Evolutionary conservation across 2,329 filamentous ascomycete species (phyloP).

Genomic region (Hypoxylon sp.): DNA sequence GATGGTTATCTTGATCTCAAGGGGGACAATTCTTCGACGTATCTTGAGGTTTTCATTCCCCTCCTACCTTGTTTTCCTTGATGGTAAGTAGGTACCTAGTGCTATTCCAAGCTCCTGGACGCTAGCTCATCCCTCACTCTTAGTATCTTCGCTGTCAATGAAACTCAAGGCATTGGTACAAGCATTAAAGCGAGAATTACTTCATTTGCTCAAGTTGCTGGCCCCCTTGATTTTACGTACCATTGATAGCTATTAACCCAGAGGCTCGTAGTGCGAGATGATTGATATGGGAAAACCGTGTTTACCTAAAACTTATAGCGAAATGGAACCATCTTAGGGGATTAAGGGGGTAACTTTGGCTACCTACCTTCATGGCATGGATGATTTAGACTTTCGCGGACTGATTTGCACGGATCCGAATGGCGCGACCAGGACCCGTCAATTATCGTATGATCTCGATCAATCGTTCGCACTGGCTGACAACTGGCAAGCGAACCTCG

Average conservation of each 20-base stretch:
- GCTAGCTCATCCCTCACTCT: background rate
- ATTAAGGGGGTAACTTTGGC: background rate
- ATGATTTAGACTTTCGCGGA: background rate
- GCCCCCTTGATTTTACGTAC: background rate
- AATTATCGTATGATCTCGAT: conserved; percentile 35
- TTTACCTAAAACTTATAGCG: background rate
- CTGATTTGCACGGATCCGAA: background rate
- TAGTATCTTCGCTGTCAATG: background rate
- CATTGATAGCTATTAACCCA: background rate
- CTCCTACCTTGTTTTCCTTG: background rate
- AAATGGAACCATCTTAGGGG: background rate
- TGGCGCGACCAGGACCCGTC: background rate
- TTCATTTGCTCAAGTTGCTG: background rate
- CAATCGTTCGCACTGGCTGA: conserved; percentile 25
- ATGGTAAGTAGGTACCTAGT: background rate
- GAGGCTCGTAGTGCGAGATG: background rate
- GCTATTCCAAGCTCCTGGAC: background rate
- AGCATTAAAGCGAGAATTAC: background rate
- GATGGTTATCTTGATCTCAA: background rate
- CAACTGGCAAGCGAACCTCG: conserved; percentile 24
- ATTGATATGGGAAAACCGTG: background rate
- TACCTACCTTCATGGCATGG: no score
- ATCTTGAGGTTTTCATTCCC: background rate
- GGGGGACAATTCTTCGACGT: background rate
- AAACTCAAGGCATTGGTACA: no score